Evolutionary conservation across 1,284 basidiomycete species (phyloP).

Genomic region (Ceratobasidium sp.): DNA sequence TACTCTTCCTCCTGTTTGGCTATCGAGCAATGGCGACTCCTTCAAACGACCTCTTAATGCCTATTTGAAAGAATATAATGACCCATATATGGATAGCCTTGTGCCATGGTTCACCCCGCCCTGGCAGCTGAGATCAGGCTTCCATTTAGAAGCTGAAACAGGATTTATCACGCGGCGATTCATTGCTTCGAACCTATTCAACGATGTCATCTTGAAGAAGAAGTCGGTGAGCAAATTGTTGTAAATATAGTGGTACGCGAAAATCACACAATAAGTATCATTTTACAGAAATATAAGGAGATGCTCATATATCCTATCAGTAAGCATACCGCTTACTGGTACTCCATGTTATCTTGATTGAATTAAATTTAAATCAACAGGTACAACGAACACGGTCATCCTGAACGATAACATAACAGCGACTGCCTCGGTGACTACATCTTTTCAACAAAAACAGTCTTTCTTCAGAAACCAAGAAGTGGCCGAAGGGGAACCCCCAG

Average conservation of each 20-base stretch:
- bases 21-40: neutral
- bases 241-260: neutral
- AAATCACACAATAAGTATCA: neutral
- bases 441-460: neutral
- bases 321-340: neutral
- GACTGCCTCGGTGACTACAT: neutral
- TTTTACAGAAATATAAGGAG: neutral
- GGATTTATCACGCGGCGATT: neutral
- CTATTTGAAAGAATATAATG: no score
- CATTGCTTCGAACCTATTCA: neutral
- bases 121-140: neutral
- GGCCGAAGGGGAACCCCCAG: no score
- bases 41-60: neutral
- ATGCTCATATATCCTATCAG: slow-evolving; percentile 4
- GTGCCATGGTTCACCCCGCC: neutral
- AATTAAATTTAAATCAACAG: no score
- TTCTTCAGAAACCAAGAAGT: no score
- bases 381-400: neutral
- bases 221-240: neutral
- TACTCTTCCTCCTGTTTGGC: neutral
- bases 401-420: neutral
- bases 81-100: neutral
- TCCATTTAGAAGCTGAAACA: slow-evolving; percentile 4
- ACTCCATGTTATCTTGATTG: no score
- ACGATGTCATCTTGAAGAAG: neutral